These are phyloP conservation scores for Pichia sp. DNA, from an alignment of 1,139 yeast genomes.

Conservation along the genomic window DNA sequence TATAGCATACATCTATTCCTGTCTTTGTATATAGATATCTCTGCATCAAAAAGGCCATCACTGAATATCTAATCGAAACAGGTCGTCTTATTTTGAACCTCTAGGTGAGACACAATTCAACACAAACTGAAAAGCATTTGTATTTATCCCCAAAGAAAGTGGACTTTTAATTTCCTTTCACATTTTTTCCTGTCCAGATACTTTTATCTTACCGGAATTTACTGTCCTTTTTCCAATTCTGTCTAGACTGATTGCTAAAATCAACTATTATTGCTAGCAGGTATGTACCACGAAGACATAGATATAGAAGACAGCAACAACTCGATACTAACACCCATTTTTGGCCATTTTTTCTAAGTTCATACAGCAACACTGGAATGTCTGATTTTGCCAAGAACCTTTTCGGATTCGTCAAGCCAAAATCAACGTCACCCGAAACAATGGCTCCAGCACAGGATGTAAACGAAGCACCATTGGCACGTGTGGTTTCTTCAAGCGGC, in stretches of 20 bases:
- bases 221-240: too few relatives aligned
- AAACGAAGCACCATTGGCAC: conserved; percentile 10
- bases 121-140: not conserved
- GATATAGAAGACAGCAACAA: not conserved
- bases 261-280: not conserved
- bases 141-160: not conserved
- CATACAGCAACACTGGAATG: conserved; percentile 34
- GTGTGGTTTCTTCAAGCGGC: conserved; percentile 18
- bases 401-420: conserved; percentile 46
- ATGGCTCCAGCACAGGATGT: not conserved
- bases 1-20: not conserved
- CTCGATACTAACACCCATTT: not conserved
- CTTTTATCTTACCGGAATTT: too few relatives aligned
- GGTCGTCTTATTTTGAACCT: too few relatives aligned
- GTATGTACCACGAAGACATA: not conserved
- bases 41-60: not conserved
- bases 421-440: conserved; percentile 2
- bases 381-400: conserved; percentile 62
- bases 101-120: too few relatives aligned
- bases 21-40: not conserved
- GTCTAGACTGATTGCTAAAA: too few relatives aligned
- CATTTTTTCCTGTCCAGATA: too few relatives aligned
- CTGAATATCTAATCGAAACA: not conserved
- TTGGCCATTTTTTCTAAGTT: not conserved
- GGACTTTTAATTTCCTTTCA: not conserved